phyloP scores from a whole-genome alignment of 148 eudicot species.

The Rheum nobile region DNA sequence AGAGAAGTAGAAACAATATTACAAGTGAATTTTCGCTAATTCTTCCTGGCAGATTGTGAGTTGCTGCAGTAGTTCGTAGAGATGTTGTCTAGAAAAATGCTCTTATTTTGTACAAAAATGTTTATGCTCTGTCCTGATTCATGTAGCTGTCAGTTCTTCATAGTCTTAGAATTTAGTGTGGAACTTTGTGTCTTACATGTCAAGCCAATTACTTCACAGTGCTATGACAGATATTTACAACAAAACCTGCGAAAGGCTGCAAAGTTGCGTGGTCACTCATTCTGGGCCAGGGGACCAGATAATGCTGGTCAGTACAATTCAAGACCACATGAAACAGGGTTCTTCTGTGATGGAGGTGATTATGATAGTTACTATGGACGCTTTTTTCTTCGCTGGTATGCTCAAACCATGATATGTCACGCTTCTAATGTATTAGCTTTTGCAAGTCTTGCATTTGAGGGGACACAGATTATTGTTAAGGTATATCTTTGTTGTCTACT shows the following conservation, averaged over 20 bases:
- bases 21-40: neutral
- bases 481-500: conserved; percentile 16
- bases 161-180: neutral
- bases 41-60: neutral
- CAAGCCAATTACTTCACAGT: conserved; percentile 22
- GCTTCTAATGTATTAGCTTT: conserved; percentile 49
- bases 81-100: neutral
- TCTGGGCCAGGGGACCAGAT: conserved; percentile 64
- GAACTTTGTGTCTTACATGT: neutral
- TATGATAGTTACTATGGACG: conserved; percentile 65
- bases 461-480: conserved; percentile 43
- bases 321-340: conserved; percentile 49
- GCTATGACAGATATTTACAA: conserved; percentile 55
- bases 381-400: conserved; percentile 60
- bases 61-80: neutral
- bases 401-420: conserved; percentile 44
- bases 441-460: conserved; percentile 59
- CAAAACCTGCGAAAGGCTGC: conserved; percentile 57
- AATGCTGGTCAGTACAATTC: conserved; percentile 62
- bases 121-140: neutral
- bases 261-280: conserved; percentile 48
- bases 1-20: neutral
- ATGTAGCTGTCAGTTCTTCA: neutral
- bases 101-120: neutral
- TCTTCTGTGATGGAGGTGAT: conserved; percentile 61